These are phyloP conservation scores for Lentinula guzmanii DNA, from an alignment of 768 basidiomycete species.

Conservation along the genomic window DNA sequence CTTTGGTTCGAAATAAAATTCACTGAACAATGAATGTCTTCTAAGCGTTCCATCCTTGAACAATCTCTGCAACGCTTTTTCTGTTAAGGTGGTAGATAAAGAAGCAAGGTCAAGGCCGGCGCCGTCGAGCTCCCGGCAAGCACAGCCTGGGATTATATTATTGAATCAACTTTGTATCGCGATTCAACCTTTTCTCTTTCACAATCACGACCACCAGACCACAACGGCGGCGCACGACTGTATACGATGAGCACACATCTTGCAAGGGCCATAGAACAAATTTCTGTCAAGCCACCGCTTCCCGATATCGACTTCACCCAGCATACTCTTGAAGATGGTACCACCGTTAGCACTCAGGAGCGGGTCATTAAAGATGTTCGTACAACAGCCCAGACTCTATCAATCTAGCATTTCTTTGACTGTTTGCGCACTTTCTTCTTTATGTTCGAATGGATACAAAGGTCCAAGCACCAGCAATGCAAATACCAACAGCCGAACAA, in stretches of 20 bases:
- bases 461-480: constrained; percentile 98
- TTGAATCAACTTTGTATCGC: background rate
- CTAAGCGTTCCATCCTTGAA: no score
- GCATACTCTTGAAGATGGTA: constrained; percentile 90
- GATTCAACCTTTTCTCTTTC: constrained; percentile 2
- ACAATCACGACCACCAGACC: background rate
- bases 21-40: no score
- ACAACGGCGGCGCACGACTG: constrained; percentile 2
- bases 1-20: no score
- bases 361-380: constrained; percentile 93
- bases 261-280: constrained; percentile 64
- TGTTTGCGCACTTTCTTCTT: background rate
- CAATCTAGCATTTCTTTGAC: background rate
- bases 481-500: constrained; percentile 84
- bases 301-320: constrained; percentile 85
- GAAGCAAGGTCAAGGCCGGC: no score
- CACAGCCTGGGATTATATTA: constrained; percentile 3
- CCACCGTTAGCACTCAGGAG: constrained; percentile 87
- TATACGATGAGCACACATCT: constrained; percentile 44
- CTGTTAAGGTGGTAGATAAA: no score
- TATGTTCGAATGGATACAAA: constrained; percentile 19
- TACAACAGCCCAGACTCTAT: constrained; percentile 2
- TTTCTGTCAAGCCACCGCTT: constrained; percentile 43
- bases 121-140: background rate
- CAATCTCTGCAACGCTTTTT: no score